A percentile compares a stretch with the other conserved stretches of the same genome.
Evolutionary conservation across 2,329 filamentous ascomycete genomes (phyloP).

Genomic region (Teratosphaeria nubilosa): DNA sequence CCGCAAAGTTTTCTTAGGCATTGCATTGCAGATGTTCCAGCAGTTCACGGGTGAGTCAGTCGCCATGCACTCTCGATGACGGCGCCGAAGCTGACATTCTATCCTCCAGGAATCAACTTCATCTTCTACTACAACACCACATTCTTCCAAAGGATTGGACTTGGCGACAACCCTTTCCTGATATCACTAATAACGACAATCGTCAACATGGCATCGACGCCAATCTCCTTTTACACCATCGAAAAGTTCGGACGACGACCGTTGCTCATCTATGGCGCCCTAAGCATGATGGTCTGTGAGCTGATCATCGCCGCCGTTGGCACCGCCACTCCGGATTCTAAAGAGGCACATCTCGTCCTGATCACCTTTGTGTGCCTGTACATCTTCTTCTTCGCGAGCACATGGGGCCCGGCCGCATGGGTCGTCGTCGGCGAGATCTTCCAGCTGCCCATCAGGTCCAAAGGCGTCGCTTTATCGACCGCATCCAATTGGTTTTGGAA

Average conservation of each 20-base stretch:
- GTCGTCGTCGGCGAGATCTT: slow-evolving; percentile 71
- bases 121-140: slow-evolving; percentile 64
- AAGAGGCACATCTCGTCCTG: slow-evolving; percentile 43
- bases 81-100: neutral
- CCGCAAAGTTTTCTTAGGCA: slow-evolving; percentile 39
- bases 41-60: slow-evolving; percentile 52
- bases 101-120: slow-evolving; percentile 58
- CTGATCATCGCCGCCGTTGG: slow-evolving; percentile 71
- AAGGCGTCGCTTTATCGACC: slow-evolving; percentile 67
- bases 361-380: slow-evolving; percentile 85
- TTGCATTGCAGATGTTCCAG: slow-evolving; percentile 39
- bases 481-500: slow-evolving; percentile 82
- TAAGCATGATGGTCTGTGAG: slow-evolving; percentile 75
- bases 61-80: neutral
- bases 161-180: slow-evolving; percentile 61
- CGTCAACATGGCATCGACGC: slow-evolving; percentile 79
- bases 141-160: slow-evolving; percentile 63
- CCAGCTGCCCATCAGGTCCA: slow-evolving; percentile 51
- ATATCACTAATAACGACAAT: slow-evolving; percentile 79
- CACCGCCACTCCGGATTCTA: slow-evolving; percentile 30
- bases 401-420: slow-evolving; percentile 68
- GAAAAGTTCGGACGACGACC: slow-evolving; percentile 72
- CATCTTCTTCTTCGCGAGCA: slow-evolving; percentile 84
- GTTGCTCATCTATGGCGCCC: slow-evolving; percentile 67
- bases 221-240: slow-evolving; percentile 78